Conservation (phyloP, 768 basidiomycete species). For the Pleurotus giganteus region DNA sequence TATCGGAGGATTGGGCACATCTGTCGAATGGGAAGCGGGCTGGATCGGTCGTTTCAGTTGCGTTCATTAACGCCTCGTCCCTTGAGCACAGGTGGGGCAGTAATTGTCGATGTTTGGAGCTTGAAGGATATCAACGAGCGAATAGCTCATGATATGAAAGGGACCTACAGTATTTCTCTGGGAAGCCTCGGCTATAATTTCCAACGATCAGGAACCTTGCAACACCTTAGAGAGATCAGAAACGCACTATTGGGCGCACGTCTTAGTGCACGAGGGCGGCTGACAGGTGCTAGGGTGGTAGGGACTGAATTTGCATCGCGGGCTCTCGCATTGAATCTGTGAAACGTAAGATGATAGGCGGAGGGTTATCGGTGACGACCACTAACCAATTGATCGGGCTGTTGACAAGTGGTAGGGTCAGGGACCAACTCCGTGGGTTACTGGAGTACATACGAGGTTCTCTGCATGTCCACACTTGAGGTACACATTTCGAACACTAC, state of each 20-base stretch:
- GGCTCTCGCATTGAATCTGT: conserved; percentile 45
- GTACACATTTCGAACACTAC: conserved; percentile 48
- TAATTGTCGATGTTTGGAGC: conserved; percentile 40
- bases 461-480: conserved; percentile 45
- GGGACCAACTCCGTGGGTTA: background rate
- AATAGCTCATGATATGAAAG: too few relatives aligned
- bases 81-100: conserved; percentile 39
- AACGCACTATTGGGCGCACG: conserved; percentile 50
- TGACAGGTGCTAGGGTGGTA: conserved; percentile 36
- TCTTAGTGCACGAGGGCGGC: conserved; percentile 33
- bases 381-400: conserved; percentile 30
- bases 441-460: conserved; percentile 33
- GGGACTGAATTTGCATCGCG: conserved; percentile 54
- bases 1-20: background rate
- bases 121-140: conserved; percentile 15
- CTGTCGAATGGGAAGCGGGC: background rate
- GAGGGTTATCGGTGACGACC: background rate
- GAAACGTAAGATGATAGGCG: background rate
- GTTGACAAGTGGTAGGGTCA: background rate
- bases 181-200: conserved; percentile 35
- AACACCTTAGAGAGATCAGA: background rate
- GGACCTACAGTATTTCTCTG: conserved; percentile 48
- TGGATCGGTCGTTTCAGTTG: background rate
- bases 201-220: conserved; percentile 5
- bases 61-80: background rate